A percentile compares a stretch with the other conserved stretches of the same genome.
These are phyloP conservation scores for Peronosclerospora sorghi DNA, from an alignment of 352 stramenopile genomes.

Conservation along the genomic window DNA sequence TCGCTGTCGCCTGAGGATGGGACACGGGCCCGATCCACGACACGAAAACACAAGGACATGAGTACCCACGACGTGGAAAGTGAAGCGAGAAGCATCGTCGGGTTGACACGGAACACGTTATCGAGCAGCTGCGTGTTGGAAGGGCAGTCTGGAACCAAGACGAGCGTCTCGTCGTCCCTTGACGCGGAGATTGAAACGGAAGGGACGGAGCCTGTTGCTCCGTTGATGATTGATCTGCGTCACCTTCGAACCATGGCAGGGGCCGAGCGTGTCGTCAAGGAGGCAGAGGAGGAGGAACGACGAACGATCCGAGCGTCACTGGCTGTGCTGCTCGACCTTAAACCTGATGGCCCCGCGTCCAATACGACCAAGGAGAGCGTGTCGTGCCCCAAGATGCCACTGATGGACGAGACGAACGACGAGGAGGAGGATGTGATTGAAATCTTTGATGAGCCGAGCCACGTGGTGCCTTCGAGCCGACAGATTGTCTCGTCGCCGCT, in stretches of 20 bases:
- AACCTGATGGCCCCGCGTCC: conserved; percentile 6
- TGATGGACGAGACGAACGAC: conserved; percentile 17
- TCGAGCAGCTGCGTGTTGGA: conserved; percentile 10
- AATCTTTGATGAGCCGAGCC: conserved; percentile 8
- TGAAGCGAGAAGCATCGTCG: conserved; percentile 2
- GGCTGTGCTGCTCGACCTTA: conserved; percentile 20
- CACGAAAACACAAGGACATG: not conserved
- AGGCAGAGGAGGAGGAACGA: conserved; percentile 22
- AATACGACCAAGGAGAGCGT: conserved; percentile 3
- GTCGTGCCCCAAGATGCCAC: conserved; percentile 13
- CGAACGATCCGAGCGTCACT: conserved; percentile 23
- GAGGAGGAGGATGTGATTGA: conserved; percentile 17
- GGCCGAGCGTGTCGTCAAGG: conserved; percentile 23
- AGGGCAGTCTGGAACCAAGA: conserved; percentile 23
- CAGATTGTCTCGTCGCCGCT: conserved; percentile 26
- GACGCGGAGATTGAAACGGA: conserved; percentile 14
- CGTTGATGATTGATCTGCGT: conserved; percentile 25
- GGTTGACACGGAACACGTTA: conserved; percentile 4
- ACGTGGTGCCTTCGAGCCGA: conserved; percentile 15
- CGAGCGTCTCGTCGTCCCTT: conserved; percentile 18
- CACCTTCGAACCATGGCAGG: conserved; percentile 27
- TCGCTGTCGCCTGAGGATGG: conserved; percentile 7
- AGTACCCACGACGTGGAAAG: conserved; percentile 7
- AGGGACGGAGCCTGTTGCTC: conserved; percentile 8
- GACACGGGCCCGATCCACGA: conserved; percentile 5